A percentile compares a stretch with the other conserved stretches of the same genome.
These are phyloP conservation scores for Arachnomyces sp. DNA, from an alignment of 2,329 filamentous ascomycete genomes.

Conservation along the genomic window DNA sequence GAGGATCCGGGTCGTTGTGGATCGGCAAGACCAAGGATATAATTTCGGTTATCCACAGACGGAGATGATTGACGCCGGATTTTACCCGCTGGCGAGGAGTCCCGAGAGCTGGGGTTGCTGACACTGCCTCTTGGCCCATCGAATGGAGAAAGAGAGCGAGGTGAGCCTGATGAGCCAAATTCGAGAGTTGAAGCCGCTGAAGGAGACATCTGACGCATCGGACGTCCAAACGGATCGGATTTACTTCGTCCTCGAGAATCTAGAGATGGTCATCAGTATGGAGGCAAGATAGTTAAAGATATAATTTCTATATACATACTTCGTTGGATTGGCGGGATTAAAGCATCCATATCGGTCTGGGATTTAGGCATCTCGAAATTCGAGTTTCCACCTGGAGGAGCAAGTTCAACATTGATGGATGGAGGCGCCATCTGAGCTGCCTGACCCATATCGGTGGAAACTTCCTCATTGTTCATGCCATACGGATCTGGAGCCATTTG, in stretches of 20 bases:
- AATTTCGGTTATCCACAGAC: conserved; percentile 54
- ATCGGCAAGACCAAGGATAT: conserved; percentile 86
- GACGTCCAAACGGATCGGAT: conserved; percentile 52
- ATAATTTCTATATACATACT: conserved; percentile 15
- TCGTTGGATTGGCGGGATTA: conserved; percentile 67
- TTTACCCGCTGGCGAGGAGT: conserved; percentile 36
- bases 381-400: conserved; percentile 62
- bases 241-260: conserved; percentile 52
- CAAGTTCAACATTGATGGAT: conserved; percentile 89
- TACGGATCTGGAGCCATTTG: conserved; percentile 41
- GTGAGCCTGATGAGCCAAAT: conserved; percentile 21
- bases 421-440: conserved; percentile 78
- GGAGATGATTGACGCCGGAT: conserved; percentile 38
- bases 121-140: conserved; percentile 23
- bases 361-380: conserved; percentile 61
- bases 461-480: conserved; percentile 14
- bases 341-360: conserved; percentile 63
- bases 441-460: conserved; percentile 52
- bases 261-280: conserved; percentile 21
- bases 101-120: conserved; percentile 37
- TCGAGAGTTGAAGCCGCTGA: conserved; percentile 23
- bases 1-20: conserved; percentile 67
- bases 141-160: conserved; percentile 40
- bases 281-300: conserved; percentile 18
- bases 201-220: conserved; percentile 31